Evolutionary conservation across 768 basidiomycete genomes (phyloP).

Genomic region (Mycena olivaceomarginata): DNA sequence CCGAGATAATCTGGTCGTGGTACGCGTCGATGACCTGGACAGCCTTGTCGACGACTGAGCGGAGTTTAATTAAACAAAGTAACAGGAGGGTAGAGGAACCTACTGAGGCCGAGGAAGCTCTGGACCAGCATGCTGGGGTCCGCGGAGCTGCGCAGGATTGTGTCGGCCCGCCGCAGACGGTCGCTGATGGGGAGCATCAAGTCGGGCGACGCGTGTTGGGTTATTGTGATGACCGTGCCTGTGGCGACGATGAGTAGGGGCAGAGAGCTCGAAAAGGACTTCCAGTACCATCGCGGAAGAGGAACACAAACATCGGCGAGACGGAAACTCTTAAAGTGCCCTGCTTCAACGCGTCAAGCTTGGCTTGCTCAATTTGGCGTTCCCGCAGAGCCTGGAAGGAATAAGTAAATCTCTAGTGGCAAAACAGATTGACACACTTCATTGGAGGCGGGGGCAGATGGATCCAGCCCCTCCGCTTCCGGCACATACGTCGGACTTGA

Average conservation of each 20-base stretch:
- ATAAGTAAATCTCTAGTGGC: background rate
- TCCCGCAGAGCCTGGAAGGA: slow-evolving; percentile 23
- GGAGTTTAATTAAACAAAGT: background rate
- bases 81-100: slow-evolving; percentile 15
- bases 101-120: slow-evolving; percentile 73
- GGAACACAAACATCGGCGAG: slow-evolving; percentile 79
- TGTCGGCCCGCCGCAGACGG: slow-evolving; percentile 74
- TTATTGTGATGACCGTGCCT: slow-evolving; percentile 78
- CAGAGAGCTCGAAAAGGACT: slow-evolving; percentile 3
- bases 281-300: slow-evolving; percentile 72
- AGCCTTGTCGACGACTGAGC: slow-evolving; percentile 76
- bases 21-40: slow-evolving; percentile 82
- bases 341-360: slow-evolving; percentile 43
- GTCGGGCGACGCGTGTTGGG: slow-evolving; percentile 61
- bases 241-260: slow-evolving; percentile 1
- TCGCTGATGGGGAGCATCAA: slow-evolving; percentile 73
- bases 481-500: background rate
- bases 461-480: slow-evolving; percentile 27
- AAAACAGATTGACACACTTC: background rate
- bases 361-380: slow-evolving; percentile 43
- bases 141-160: slow-evolving; percentile 75
- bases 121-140: slow-evolving; percentile 79
- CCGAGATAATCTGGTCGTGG: slow-evolving; percentile 73
- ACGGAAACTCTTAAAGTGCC: slow-evolving; percentile 69
- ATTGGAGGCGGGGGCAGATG: slow-evolving; percentile 1